These are phyloP conservation scores for Nasturtium officinale DNA, from an alignment of 345 rosid species.

Conservation along the genomic window DNA sequence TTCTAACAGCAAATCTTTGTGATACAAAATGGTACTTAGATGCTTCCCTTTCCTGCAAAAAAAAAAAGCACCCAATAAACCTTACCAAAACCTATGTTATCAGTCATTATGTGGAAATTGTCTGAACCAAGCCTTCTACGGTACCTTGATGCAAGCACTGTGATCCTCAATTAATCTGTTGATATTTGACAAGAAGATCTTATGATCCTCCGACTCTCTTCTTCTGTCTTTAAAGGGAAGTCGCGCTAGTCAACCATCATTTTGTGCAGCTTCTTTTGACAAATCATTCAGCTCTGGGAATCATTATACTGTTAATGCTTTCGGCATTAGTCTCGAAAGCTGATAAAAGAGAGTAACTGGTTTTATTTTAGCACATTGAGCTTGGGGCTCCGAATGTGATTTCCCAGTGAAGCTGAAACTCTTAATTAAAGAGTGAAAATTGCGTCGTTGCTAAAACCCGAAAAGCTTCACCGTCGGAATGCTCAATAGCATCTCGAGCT, in stretches of 20 bases:
- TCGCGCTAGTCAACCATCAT: constrained; percentile 82
- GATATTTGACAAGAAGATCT: constrained; percentile 55
- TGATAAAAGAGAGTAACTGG: constrained; percentile 3
- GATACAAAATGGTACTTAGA: constrained; percentile 19
- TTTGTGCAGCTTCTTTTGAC: constrained; percentile 66
- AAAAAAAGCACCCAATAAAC: constrained; percentile 10
- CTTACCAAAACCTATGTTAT: background rate
- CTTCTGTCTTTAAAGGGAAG: constrained; percentile 53
- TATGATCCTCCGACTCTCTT: constrained; percentile 69
- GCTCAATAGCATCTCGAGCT: constrained; percentile 27
- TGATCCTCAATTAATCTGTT: constrained; percentile 47
- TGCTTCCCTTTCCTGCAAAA: constrained; percentile 50
- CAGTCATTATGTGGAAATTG: constrained; percentile 8
- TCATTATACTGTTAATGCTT: constrained; percentile 23
- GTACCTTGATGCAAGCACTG: constrained; percentile 59
- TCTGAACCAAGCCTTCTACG: constrained; percentile 3
- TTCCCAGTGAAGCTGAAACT: constrained; percentile 4
- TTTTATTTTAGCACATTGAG: constrained; percentile 52
- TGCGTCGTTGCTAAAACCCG: constrained; percentile 17
- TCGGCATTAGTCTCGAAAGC: background rate
- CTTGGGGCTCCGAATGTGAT: constrained; percentile 5
- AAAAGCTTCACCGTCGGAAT: constrained; percentile 22
- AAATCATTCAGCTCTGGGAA: constrained; percentile 57
- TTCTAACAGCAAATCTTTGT: constrained; percentile 43
- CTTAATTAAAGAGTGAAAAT: constrained; percentile 9